phyloP scores from a whole-genome alignment of 23 red algal genomes.

The Gracilaria vermiculophylla region DNA sequence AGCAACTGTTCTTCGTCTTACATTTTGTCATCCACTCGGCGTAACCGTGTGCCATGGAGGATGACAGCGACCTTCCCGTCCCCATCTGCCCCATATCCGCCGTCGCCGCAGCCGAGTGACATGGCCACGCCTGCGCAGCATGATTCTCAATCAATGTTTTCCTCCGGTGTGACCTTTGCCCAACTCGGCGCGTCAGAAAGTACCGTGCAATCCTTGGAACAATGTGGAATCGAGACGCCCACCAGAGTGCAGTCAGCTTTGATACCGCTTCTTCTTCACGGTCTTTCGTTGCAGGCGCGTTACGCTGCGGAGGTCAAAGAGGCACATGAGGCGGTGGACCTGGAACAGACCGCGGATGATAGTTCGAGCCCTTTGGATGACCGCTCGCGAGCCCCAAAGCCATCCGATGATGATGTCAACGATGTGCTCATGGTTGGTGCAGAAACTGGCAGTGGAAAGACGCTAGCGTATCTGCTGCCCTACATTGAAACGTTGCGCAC shows the following conservation, averaged over 20 bases:
- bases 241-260: slow-evolving; percentile 53
- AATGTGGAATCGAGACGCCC: slow-evolving; percentile 29
- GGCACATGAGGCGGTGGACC: slow-evolving; percentile 15
- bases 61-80: background rate
- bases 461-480: slow-evolving; percentile 90
- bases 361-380: background rate
- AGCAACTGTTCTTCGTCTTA: background rate
- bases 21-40: background rate
- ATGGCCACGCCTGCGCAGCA: background rate
- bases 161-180: slow-evolving; percentile 16
- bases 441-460: slow-evolving; percentile 94
- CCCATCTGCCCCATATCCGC: background rate
- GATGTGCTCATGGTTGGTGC: slow-evolving; percentile 81
- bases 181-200: slow-evolving; percentile 27
- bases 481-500: slow-evolving; percentile 58
- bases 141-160: slow-evolving; percentile 40
- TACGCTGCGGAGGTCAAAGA: slow-evolving; percentile 3
- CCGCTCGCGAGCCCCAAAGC: background rate
- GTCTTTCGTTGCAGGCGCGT: slow-evolving; percentile 18
- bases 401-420: slow-evolving; percentile 41
- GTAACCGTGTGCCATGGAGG: background rate
- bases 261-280: slow-evolving; percentile 55
- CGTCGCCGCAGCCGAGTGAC: background rate
- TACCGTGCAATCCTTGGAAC: background rate
- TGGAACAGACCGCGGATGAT: background rate